These are phyloP conservation scores for Heliosperma pusillum DNA, from an alignment of 148 eudicot species.

Conservation along the genomic window DNA sequence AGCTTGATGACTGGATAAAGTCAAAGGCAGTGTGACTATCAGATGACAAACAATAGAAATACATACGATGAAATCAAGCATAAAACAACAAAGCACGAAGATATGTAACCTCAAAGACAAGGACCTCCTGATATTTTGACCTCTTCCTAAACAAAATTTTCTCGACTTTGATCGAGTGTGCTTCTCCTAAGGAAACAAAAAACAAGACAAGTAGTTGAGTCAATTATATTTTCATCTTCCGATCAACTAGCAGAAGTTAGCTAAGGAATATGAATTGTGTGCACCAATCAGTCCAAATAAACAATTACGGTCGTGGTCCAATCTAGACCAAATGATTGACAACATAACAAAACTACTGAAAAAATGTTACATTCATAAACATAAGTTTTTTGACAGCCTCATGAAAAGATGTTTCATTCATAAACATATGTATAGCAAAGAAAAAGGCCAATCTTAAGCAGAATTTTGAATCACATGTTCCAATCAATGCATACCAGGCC, in stretches of 20 bases:
- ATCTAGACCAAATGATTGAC: too few relatives aligned
- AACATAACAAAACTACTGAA: too few relatives aligned
- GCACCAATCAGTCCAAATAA: too few relatives aligned
- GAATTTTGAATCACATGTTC: background rate
- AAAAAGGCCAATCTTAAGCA: background rate
- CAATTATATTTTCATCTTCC: background rate
- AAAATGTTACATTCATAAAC: background rate
- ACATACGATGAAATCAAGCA: background rate
- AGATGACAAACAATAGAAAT: constrained; percentile 5
- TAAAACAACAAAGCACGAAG: background rate
- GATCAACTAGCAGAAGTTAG: background rate
- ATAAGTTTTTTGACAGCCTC: too few relatives aligned
- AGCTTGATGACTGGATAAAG: constrained; percentile 57
- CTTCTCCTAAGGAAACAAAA: constrained; percentile 57
- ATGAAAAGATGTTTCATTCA: background rate
- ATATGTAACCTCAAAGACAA: constrained; percentile 75
- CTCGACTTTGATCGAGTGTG: constrained; percentile 81
- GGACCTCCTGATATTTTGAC: constrained; percentile 81
- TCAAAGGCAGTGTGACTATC: background rate
- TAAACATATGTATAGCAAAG: background rate
- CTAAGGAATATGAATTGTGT: too few relatives aligned
- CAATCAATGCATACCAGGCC: constrained; percentile 71
- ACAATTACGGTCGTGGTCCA: too few relatives aligned
- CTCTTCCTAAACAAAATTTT: constrained; percentile 62
- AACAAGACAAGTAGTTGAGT: background rate